Evolutionary conservation across 1,284 basidiomycete species (phyloP).

Genomic region (Peniophora sp.): DNA sequence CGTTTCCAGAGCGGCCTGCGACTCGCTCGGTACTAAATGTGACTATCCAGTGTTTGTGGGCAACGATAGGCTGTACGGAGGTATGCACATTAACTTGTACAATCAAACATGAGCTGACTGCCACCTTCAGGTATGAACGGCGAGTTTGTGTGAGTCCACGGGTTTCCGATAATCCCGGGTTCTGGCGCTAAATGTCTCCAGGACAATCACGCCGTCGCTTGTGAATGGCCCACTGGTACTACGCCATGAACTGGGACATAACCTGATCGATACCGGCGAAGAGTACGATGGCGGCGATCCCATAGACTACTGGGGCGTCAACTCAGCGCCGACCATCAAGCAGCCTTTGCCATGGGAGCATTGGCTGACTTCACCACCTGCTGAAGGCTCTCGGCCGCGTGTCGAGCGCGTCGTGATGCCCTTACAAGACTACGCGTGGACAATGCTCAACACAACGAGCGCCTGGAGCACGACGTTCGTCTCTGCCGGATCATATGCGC

Average conservation of each 20-base stretch:
- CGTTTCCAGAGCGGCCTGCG: slow-evolving; percentile 63
- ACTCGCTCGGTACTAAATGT: slow-evolving; percentile 55
- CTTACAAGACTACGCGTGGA: slow-evolving; percentile 71
- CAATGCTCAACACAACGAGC: slow-evolving; percentile 51
- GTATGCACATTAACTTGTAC: slow-evolving; percentile 26
- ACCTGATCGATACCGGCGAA: slow-evolving; percentile 74
- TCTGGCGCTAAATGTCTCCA: slow-evolving; percentile 19
- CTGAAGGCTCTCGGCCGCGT: slow-evolving; percentile 18
- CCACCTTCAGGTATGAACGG: slow-evolving; percentile 58
- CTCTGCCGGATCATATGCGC: slow-evolving; percentile 57
- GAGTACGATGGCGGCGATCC: slow-evolving; percentile 80
- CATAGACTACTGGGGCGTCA: slow-evolving; percentile 57
- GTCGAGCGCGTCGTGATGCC: slow-evolving; percentile 72
- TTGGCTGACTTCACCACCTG: slow-evolving; percentile 48
- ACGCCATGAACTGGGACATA: slow-evolving; percentile 76
- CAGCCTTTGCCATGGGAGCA: slow-evolving; percentile 59
- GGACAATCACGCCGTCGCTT: slow-evolving; percentile 71
- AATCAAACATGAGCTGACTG: not conserved
- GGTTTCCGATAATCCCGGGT: not conserved
- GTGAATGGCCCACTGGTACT: slow-evolving; percentile 74
- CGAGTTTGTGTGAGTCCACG: slow-evolving; percentile 72
- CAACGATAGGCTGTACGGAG: slow-evolving; percentile 79
- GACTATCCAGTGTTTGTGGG: slow-evolving; percentile 74
- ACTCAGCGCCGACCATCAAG: slow-evolving; percentile 43
- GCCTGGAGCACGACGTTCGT: slow-evolving; percentile 54